phyloP scores from a whole-genome alignment of 2,329 filamentous ascomycete genomes.

The Ampelomyces quisqualis region DNA sequence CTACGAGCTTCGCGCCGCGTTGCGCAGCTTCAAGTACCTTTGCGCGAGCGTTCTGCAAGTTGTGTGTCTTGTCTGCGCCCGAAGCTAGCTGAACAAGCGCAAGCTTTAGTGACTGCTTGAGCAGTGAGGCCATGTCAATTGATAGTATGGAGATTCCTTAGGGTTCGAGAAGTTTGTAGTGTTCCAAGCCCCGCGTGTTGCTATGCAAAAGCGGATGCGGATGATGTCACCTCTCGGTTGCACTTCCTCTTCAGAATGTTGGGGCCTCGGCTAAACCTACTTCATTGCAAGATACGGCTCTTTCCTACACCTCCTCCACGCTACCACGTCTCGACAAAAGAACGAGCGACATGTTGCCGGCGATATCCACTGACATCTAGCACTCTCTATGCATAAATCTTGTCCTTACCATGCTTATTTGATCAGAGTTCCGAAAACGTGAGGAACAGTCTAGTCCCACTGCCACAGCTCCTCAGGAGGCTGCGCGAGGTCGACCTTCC shows the following conservation, averaged over 20 bases:
- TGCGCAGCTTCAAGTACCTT: slow-evolving; percentile 81
- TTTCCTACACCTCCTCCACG: too few species aligned
- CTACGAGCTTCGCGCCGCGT: slow-evolving; percentile 77
- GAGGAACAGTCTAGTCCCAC: neutral
- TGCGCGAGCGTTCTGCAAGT: slow-evolving; percentile 75
- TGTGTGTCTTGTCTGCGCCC: slow-evolving; percentile 73
- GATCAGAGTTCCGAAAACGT: neutral
- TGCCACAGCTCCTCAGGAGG: neutral
- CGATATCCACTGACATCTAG: too few species aligned
- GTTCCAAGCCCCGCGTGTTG: neutral
- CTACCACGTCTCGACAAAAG: too few species aligned
- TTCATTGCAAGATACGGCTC: too few species aligned
- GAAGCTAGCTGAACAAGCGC: slow-evolving; percentile 53
- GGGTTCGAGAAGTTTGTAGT: neutral
- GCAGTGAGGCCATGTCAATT: slow-evolving; percentile 33
- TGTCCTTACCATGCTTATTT: too few species aligned
- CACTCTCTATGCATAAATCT: too few species aligned
- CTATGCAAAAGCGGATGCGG: neutral
- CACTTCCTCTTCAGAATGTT: neutral
- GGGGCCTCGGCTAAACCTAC: neutral
- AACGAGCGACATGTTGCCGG: too few species aligned
- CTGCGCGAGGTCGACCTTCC: neutral
- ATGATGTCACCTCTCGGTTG: neutral
- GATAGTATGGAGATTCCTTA: slow-evolving; percentile 1
- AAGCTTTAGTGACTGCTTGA: slow-evolving; percentile 44